These are phyloP conservation scores for Clavispora asparagi DNA, from an alignment of 805 yeast species.

Conservation along the genomic window DNA sequence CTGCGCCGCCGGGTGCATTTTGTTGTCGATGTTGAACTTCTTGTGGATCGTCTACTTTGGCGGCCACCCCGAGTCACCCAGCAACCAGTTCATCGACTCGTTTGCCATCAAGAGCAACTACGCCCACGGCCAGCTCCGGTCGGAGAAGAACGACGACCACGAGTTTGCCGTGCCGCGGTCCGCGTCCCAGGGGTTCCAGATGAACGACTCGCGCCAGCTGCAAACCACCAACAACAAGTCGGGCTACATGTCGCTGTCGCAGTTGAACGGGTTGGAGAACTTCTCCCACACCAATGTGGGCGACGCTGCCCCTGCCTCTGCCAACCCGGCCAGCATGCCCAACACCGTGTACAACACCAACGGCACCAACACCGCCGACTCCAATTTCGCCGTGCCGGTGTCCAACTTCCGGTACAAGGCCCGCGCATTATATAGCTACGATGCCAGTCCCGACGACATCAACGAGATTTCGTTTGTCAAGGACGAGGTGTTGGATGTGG, in stretches of 20 bases:
- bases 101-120: slow-evolving; percentile 54
- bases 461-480: slow-evolving; percentile 87
- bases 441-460: slow-evolving; percentile 87
- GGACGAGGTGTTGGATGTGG: slow-evolving; percentile 87
- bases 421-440: slow-evolving; percentile 77
- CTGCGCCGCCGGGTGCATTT: slow-evolving; percentile 88
- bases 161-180: slow-evolving; percentile 17
- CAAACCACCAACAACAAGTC: slow-evolving; percentile 28
- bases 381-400: slow-evolving; percentile 17
- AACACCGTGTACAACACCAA: slow-evolving; percentile 14
- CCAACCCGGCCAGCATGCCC: slow-evolving; percentile 1
- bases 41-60: slow-evolving; percentile 89
- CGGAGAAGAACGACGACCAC: slow-evolving; percentile 18
- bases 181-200: slow-evolving; percentile 22
- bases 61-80: slow-evolving; percentile 82
- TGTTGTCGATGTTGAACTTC: slow-evolving; percentile 74
- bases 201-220: slow-evolving; percentile 31
- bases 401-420: slow-evolving; percentile 72
- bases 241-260: slow-evolving; percentile 48
- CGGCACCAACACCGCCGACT: slow-evolving; percentile 18
- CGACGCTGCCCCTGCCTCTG: slow-evolving; percentile 22
- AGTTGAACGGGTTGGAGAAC: slow-evolving; percentile 59
- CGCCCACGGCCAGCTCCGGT: slow-evolving; percentile 31
- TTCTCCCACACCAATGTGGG: slow-evolving; percentile 35
- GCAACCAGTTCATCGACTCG: slow-evolving; percentile 79